phyloP scores from a whole-genome alignment of 345 rosid species.

The Jatropha curcas region DNA sequence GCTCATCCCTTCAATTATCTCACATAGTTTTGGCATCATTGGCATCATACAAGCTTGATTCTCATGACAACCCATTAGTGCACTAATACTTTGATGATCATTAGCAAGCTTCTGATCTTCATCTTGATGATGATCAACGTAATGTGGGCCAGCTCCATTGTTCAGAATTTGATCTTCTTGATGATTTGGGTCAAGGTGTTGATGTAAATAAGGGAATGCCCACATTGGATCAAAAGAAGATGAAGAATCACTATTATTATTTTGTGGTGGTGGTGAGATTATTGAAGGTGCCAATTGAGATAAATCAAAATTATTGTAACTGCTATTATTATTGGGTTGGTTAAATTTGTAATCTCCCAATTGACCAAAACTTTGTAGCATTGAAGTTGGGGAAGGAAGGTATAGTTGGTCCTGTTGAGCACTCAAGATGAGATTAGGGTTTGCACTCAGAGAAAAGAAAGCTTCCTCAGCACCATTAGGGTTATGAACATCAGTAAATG shows the following conservation, averaged over 20 bases:
- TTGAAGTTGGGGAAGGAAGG: conserved; percentile 34
- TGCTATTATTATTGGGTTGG: conserved; percentile 6
- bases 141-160: conserved; percentile 10
- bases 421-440: conserved; percentile 50
- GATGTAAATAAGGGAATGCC: conserved; percentile 32
- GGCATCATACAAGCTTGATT: conserved; percentile 15
- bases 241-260: conserved; percentile 4
- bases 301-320: conserved; percentile 28
- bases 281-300: conserved; percentile 21
- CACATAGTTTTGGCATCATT: conserved; percentile 53
- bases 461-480: conserved; percentile 34
- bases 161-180: conserved; percentile 30
- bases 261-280: conserved; percentile 14
- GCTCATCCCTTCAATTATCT: conserved; percentile 46
- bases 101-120: conserved; percentile 21
- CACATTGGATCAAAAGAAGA: conserved; percentile 34
- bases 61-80: conserved; percentile 28
- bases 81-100: conserved; percentile 31
- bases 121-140: no score
- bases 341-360: conserved; percentile 38
- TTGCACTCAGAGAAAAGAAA: conserved; percentile 47
- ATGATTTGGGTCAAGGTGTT: conserved; percentile 23
- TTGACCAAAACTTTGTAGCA: conserved; percentile 51
- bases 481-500: conserved; percentile 30
- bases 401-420: conserved; percentile 39